Conservation (phyloP, 805 yeast species). For the Pichia phayaonensis region DNA sequence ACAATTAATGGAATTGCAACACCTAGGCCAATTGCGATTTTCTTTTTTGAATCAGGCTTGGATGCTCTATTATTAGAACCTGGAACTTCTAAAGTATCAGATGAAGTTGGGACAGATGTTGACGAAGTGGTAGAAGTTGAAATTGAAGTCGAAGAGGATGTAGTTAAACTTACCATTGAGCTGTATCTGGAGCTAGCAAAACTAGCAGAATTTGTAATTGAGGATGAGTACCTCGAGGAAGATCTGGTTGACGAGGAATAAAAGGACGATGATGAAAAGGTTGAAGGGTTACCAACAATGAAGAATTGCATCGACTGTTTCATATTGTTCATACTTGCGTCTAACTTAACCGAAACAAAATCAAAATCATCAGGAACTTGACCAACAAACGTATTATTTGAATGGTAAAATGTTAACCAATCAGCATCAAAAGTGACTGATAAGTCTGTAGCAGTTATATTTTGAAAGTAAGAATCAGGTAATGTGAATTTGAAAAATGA, state of each 20-base stretch:
- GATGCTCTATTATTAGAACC: slow-evolving; percentile 18
- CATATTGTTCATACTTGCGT: slow-evolving; percentile 30
- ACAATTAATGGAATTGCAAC: slow-evolving; percentile 68
- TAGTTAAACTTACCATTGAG: slow-evolving; percentile 12
- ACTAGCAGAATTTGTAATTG: slow-evolving; percentile 7
- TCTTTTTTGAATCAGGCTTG: slow-evolving; percentile 26
- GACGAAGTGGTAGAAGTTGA: slow-evolving; percentile 26
- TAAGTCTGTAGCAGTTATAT: slow-evolving; percentile 41
- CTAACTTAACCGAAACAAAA: slow-evolving; percentile 33
- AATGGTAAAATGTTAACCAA: slow-evolving; percentile 62
- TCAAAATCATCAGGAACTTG: slow-evolving; percentile 47
- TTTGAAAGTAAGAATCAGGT: slow-evolving; percentile 48
- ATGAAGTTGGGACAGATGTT: slow-evolving; percentile 19
- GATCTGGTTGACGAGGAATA: slow-evolving; percentile 19
- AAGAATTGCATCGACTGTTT: slow-evolving; percentile 38
- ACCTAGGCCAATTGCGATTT: slow-evolving; percentile 84
- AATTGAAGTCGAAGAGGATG: slow-evolving; percentile 25
- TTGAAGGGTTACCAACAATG: slow-evolving; percentile 42
- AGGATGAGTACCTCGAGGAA: slow-evolving; percentile 23
- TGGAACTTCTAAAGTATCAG: slow-evolving; percentile 23
- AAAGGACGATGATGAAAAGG: slow-evolving; percentile 18
- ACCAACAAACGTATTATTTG: slow-evolving; percentile 66
- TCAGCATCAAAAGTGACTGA: slow-evolving; percentile 35
- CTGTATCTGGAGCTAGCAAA: slow-evolving; percentile 14
- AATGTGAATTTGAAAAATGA: slow-evolving; percentile 51